phyloP scores from a whole-genome alignment of 2,329 filamentous ascomycete species.

The Tolypocladium ovalisporum region DNA sequence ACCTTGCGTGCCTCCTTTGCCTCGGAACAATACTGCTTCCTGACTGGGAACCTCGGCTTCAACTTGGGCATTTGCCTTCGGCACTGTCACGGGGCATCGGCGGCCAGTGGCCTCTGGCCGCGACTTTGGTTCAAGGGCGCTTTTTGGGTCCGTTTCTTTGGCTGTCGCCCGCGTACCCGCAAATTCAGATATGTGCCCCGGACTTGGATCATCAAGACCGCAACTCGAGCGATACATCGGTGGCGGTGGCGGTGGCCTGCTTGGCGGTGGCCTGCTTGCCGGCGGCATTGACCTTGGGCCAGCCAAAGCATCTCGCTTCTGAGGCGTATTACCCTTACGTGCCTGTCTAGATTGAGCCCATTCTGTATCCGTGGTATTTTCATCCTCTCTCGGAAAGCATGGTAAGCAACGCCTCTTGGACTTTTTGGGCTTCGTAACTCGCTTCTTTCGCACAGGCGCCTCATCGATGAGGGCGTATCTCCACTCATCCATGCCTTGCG shows the following conservation, averaged over 20 bases:
- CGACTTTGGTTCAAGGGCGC: not conserved
- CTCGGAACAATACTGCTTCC: not conserved
- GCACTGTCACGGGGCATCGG: not conserved
- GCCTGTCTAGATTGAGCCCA: slow-evolving; percentile 11
- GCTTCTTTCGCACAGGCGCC: slow-evolving; percentile 10
- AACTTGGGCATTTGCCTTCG: not conserved
- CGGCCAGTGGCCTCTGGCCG: not conserved
- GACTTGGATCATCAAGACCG: slow-evolving; percentile 2
- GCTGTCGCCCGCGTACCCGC: not conserved
- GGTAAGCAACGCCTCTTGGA: slow-evolving; percentile 14
- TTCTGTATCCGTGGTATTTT: slow-evolving; percentile 12
- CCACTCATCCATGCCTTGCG: slow-evolving; percentile 20
- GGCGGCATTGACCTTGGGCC: not conserved
- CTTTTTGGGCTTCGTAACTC: slow-evolving; percentile 5
- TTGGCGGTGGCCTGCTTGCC: slow-evolving; percentile 1
- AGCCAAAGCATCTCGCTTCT: not conserved
- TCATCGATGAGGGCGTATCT: slow-evolving; percentile 22
- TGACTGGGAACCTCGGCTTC: not conserved
- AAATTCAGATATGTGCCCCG: not conserved
- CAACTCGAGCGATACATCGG: not conserved
- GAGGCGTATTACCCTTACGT: not conserved
- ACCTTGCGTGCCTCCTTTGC: not conserved
- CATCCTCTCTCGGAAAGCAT: slow-evolving; percentile 14
- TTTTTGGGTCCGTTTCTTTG: not conserved
- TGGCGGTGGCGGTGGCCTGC: slow-evolving; percentile 1